phyloP scores from a whole-genome alignment of 148 eudicot genomes.

The Euryodendron excelsum region DNA sequence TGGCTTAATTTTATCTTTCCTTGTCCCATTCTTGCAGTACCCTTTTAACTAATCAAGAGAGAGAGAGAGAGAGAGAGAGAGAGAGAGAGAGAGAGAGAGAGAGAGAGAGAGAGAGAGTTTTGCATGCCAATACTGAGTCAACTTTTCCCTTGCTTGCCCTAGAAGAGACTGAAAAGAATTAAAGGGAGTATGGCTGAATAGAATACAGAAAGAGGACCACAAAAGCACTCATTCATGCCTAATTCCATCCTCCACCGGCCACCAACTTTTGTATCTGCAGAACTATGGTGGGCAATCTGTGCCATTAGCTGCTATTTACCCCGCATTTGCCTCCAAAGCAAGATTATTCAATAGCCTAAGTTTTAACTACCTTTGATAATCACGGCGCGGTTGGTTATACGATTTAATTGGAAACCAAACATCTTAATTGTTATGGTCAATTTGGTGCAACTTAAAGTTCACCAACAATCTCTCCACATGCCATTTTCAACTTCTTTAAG shows the following conservation, averaged over 20 bases:
- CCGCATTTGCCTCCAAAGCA: no score
- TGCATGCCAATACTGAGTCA: slow-evolving; percentile 1
- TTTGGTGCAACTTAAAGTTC: neutral
- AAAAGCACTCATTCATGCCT: neutral
- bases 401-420: neutral
- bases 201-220: slow-evolving; percentile 1
- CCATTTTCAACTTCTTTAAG: neutral
- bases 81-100: neutral
- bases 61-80: no score
- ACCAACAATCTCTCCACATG: neutral
- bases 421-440: neutral
- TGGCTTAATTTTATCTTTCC: neutral
- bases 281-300: neutral
- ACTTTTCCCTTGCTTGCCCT: slow-evolving; percentile 12
- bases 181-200: neutral
- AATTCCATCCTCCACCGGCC: slow-evolving; percentile 15
- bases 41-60: neutral
- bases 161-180: slow-evolving; percentile 17
- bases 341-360: neutral
- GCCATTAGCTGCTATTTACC: no score
- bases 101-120: neutral
- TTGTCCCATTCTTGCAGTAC: neutral
- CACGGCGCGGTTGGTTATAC: neutral
- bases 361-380: neutral
- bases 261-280: slow-evolving; percentile 9